A percentile compares a stretch with the other conserved stretches of the same genome.
Evolutionary conservation across 495 filamentous ascomycete genomes (phyloP).

Genomic region (Apiosordaria backusii): DNA sequence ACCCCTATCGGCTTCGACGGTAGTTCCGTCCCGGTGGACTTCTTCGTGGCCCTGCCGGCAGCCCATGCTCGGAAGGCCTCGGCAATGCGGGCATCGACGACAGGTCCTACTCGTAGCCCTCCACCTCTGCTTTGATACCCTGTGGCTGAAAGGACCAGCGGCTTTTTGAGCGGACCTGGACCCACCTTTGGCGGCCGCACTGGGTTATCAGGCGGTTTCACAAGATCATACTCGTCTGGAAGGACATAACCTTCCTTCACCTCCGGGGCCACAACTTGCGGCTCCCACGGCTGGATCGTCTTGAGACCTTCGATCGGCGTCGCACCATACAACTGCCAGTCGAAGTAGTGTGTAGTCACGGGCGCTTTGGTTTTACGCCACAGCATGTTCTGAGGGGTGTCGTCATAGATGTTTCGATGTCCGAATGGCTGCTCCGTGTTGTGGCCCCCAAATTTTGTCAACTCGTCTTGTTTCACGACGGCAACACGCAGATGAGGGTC

Average conservation of each 20-base stretch:
- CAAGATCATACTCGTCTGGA: not conserved
- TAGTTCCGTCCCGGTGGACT: too few relatives aligned
- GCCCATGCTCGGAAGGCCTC: too few relatives aligned
- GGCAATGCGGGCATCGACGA: too few relatives aligned
- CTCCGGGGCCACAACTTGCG: not conserved
- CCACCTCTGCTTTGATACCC: too few relatives aligned
- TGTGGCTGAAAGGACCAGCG: not conserved
- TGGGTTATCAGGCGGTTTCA: not conserved
- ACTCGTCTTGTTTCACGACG: not conserved
- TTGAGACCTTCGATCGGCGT: not conserved
- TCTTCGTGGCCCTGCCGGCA: too few relatives aligned
- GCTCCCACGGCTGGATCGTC: not conserved
- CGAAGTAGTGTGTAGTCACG: slow-evolving; percentile 8
- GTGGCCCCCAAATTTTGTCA: slow-evolving; percentile 3
- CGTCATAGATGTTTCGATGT: slow-evolving; percentile 22
- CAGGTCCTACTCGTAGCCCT: too few relatives aligned
- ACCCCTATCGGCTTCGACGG: too few relatives aligned
- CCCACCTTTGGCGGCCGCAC: not conserved
- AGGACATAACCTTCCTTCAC: not conserved
- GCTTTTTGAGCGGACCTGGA: not conserved
- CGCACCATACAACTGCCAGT: slow-evolving; percentile 11
- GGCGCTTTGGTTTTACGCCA: slow-evolving; percentile 1
- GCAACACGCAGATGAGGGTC: slow-evolving; percentile 15
- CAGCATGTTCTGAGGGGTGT: not conserved
- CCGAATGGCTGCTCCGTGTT: slow-evolving; percentile 20